Percentiles rank a stretch among this genome's conserved stretches.
Evolutionary conservation across 1,284 basidiomycete species (phyloP).

Genomic region (Kwoniella shivajii): DNA sequence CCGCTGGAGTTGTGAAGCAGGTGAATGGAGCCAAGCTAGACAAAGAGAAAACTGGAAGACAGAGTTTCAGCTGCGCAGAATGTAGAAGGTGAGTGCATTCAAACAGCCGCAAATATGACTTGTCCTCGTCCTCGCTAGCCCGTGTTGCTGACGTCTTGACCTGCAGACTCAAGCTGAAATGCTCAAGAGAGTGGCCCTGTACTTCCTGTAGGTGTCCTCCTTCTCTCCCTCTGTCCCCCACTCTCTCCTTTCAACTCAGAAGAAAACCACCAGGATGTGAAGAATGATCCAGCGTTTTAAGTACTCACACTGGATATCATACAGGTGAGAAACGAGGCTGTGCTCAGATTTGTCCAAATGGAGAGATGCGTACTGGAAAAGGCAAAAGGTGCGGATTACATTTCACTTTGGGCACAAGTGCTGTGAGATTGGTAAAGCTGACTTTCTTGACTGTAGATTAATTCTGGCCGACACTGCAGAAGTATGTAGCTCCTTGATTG

Average conservation of each 20-base stretch:
- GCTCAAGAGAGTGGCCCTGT: conserved; percentile 50
- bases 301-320: too few relatives aligned
- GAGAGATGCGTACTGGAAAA: conserved; percentile 46
- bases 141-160: not conserved
- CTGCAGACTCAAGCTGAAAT: conserved; percentile 47
- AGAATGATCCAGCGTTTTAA: too few relatives aligned
- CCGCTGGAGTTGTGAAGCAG: not conserved
- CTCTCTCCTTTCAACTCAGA: not conserved
- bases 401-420: not conserved
- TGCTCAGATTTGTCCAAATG: conserved; percentile 50
- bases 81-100: conserved; percentile 39
- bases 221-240: not conserved
- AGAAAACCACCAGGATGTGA: too few relatives aligned
- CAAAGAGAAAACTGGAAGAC: conserved; percentile 25
- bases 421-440: not conserved
- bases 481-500: conserved; percentile 14
- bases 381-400: conserved; percentile 43
- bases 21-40: conserved; percentile 8
- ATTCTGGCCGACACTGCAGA: conserved; percentile 51
- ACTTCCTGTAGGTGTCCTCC: conserved; percentile 34
- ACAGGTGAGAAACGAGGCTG: conserved; percentile 48
- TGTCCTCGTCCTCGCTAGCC: too few relatives aligned
- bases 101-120: not conserved
- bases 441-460: conserved; percentile 24
- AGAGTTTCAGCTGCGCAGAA: conserved; percentile 47